Evolutionary conservation across 257 asterid species (phyloP), one percentile per base, ranked within the genome.

Genomic region (Agastache rugosa): DNA sequence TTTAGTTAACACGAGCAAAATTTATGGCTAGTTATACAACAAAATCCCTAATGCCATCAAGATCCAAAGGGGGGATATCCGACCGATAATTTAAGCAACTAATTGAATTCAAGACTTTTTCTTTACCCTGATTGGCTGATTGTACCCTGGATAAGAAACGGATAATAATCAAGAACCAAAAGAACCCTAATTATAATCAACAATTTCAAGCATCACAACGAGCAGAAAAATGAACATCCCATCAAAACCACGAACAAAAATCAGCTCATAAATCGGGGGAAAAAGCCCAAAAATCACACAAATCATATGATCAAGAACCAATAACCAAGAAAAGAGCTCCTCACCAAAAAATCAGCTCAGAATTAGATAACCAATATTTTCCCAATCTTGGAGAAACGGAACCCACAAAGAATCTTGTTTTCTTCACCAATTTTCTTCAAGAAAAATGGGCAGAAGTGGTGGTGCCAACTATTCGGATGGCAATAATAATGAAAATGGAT

Each of bases 321-420:
- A 35, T 27, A 76, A 60, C 56, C 16, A 39, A 59, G 8, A 53
- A 70, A 63, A 48, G 9, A 29, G 47, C 22, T 29, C 22, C 83
- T 78, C 78, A 83, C 87, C 85, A 64, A 67, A 42, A 62, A 75
- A 74, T 62, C 77, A 80, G 81, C 76, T 75, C 50, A 71, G 79
- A 71, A 75, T 72, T 29, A 66, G 83, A 80, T 68, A 64, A 75
- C 78, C 75, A 75, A 83, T 62, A 72, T 12, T 19, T 14, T 0
- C 62, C 54, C 67, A 53, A 77, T 71, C 62, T 44, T 6, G 37
- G 17, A 59, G 64, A 23, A 23, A 41, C 14, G 60, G 67, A 61
- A 70, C 35, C 81, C 48, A 63, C 41, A 60, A 66, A 61, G 50
- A 34, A 63, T 45, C 69, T 53, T 3, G 76, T 27, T 8, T 25